Evolutionary conservation across 371 early-diverging fungal genomes (phyloP), one percentile per base, ranked within the genome.

Genomic region (Mortierella sp.): DNA sequence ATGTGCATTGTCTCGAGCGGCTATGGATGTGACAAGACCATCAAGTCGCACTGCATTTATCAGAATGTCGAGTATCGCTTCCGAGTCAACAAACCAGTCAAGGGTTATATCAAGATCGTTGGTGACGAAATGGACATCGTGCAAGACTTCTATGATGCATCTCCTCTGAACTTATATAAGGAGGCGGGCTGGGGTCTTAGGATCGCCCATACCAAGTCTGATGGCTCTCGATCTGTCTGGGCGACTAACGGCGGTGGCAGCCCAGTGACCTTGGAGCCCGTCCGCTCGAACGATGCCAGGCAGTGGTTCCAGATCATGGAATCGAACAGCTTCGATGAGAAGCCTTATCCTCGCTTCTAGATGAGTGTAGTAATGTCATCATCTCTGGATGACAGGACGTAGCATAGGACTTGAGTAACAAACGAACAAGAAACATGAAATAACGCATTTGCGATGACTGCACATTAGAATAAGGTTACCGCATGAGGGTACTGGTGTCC

Each of bases 1-100:
- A 19, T 70, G n/a, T 62, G 63, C 44, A 49, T 69, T 50, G 63
- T 48, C 47, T 69, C 70, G 58, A 41, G 14, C 14, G 70, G 62
- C 21, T 11, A 14, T 24, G 42, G 34, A 11, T 63, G 70, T 54
- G 32, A 57, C 47, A 14, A 27, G 5, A 0, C 12, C 9, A 48
- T 49, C 59, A 47, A 50, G 1, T 30, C 70, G 19, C 26, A 43
- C 42, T 70, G 70, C 49, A 70, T 70, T 59, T 70, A 58, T 44
- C 31, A 58, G 42, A 52, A 62, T 17, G 63, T 70, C 12, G 59
- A 59, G 19, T 70, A 70, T 41, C 58, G 58, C 4, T 58, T 70
- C 64, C 55, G 59, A 2, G 55, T 63, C 17, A 14, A 62, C 12
- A 2, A 11, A 0, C 70, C 70, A 43, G n/a, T 54, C 1, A 14